phyloP scores from a whole-genome alignment of 1,139 yeast genomes.

The Meyerozyma sp. region DNA sequence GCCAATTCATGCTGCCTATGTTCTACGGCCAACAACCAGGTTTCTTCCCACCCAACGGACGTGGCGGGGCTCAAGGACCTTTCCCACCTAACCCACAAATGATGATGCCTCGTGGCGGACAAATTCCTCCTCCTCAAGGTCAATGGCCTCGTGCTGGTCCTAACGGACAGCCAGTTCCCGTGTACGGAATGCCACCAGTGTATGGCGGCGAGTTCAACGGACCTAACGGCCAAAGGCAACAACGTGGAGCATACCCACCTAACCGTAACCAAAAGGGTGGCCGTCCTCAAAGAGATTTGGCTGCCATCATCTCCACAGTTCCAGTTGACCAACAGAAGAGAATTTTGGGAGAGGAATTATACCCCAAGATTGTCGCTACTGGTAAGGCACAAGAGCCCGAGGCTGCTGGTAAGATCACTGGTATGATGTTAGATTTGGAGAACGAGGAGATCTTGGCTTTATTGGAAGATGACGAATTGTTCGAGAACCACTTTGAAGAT shows the following conservation, averaged over 20 bases:
- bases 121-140: conserved; percentile 63
- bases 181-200: conserved; percentile 82
- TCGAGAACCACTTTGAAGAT: conserved; percentile 89
- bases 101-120: conserved; percentile 65
- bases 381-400: conserved; percentile 85
- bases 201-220: conserved; percentile 50
- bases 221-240: conserved; percentile 38
- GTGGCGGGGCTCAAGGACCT: conserved; percentile 81
- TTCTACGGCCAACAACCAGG: conserved; percentile 88
- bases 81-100: conserved; percentile 86
- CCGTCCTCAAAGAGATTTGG: conserved; percentile 41
- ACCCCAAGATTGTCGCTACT: conserved; percentile 88
- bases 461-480: conserved; percentile 84
- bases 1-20: conserved; percentile 95
- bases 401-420: conserved; percentile 98
- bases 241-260: conserved; percentile 42
- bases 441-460: conserved; percentile 85
- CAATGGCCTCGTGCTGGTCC: conserved; percentile 78
- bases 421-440: conserved; percentile 97
- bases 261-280: conserved; percentile 35
- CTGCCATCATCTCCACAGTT: conserved; percentile 55
- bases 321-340: conserved; percentile 93
- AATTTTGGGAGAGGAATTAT: conserved; percentile 95
- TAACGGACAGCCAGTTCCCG: conserved; percentile 75
- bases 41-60: conserved; percentile 72